Conservation (phyloP, 208 protist species). For the Leishmania turanica region DNA sequence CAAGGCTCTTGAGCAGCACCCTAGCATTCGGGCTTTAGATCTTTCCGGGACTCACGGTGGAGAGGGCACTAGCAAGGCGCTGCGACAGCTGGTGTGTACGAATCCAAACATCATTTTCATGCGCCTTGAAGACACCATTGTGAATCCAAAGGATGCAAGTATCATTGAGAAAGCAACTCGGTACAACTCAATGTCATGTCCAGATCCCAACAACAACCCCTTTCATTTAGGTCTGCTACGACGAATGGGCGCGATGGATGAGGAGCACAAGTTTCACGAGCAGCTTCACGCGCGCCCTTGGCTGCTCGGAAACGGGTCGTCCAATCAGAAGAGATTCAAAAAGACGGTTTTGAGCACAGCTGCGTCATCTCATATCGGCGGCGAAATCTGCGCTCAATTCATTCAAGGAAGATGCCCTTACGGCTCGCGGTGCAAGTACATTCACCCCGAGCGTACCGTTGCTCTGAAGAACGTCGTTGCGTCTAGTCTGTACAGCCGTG, state of each 20-base stretch:
- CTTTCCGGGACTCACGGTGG: constrained; percentile 71
- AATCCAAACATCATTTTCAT: constrained; percentile 84
- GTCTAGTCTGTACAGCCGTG: constrained; percentile 26
- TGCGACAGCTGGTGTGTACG: constrained; percentile 65
- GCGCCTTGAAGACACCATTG: constrained; percentile 64
- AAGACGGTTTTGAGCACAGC: constrained; percentile 30
- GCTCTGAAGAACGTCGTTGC: constrained; percentile 39
- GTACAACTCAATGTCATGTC: constrained; percentile 72
- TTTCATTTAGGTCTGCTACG: constrained; percentile 78
- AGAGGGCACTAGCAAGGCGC: constrained; percentile 60
- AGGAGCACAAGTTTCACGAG: constrained; percentile 68
- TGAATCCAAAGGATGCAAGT: constrained; percentile 44
- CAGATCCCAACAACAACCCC: constrained; percentile 79
- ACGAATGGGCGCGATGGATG: constrained; percentile 74
- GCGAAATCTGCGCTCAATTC: constrained; percentile 52
- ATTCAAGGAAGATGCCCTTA: constrained; percentile 53
- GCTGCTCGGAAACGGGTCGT: constrained; percentile 34
- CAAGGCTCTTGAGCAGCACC: constrained; percentile 59
- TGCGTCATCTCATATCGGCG: constrained; percentile 39
- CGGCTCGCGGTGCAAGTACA: constrained; percentile 58
- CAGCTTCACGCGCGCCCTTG: constrained; percentile 63
- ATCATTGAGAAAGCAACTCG: constrained; percentile 63
- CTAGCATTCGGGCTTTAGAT: constrained; percentile 65
- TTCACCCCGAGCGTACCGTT: constrained; percentile 49
- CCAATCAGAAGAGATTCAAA: constrained; percentile 24